Conservation (phyloP, 768 basidiomycete species). For the Paxillus involutus region DNA sequence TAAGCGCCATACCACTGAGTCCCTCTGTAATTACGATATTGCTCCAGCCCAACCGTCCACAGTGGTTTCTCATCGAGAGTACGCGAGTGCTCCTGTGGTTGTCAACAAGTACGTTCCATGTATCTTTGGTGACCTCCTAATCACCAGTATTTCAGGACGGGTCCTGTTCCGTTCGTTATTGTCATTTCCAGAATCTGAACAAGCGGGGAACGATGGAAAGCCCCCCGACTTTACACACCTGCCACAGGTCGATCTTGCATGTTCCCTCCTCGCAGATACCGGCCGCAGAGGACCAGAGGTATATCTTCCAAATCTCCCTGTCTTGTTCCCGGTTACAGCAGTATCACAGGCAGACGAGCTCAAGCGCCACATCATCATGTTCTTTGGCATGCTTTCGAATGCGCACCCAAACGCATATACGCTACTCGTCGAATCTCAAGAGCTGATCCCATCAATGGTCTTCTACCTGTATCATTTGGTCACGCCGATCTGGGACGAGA, state of each 20-base stretch:
- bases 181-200: constrained; percentile 30
- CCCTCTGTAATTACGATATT: constrained; percentile 45
- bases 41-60: constrained; percentile 50
- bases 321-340: not conserved
- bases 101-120: constrained; percentile 39
- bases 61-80: constrained; percentile 47
- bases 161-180: constrained; percentile 44
- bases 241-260: constrained; percentile 49
- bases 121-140: not conserved
- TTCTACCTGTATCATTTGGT: constrained; percentile 52
- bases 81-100: constrained; percentile 53
- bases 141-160: constrained; percentile 37
- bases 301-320: not conserved
- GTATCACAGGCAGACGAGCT: constrained; percentile 34
- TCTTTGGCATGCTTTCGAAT: constrained; percentile 40
- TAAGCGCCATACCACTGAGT: constrained; percentile 39
- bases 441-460: constrained; percentile 66
- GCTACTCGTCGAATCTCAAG: constrained; percentile 45
- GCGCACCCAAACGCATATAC: constrained; percentile 38
- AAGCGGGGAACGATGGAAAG: constrained; percentile 15
- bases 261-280: constrained; percentile 46
- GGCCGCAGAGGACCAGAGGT: constrained; percentile 43
- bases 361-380: constrained; percentile 37
- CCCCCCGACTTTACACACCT: constrained; percentile 30
- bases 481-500: constrained; percentile 67